phyloP scores from a whole-genome alignment of 2,329 filamentous ascomycete species.

The Allantophomopsis cytisporea region DNA sequence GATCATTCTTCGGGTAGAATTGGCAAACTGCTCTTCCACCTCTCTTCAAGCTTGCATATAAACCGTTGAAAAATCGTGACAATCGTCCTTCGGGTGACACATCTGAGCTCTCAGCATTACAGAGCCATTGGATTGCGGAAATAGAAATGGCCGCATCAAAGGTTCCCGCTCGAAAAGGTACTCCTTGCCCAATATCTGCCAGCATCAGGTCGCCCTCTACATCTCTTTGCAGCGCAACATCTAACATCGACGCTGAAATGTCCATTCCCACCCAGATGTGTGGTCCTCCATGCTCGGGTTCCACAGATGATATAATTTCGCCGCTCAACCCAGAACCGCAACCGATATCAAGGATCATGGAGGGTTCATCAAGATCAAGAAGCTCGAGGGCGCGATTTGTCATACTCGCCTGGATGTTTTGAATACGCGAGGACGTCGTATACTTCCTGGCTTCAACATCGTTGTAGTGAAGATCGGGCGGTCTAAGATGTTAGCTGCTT shows the following conservation, averaged over 20 bases:
- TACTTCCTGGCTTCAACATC: slow-evolving; percentile 94
- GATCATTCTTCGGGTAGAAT: slow-evolving; percentile 94
- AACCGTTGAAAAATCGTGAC: slow-evolving; percentile 77
- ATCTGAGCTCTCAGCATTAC: slow-evolving; percentile 83
- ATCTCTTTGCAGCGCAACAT: slow-evolving; percentile 79
- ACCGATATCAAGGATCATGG: slow-evolving; percentile 89
- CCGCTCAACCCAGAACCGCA: slow-evolving; percentile 91
- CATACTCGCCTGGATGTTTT: slow-evolving; percentile 91
- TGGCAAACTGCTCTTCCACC: slow-evolving; percentile 90
- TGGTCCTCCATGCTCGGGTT: slow-evolving; percentile 60
- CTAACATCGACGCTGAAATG: slow-evolving; percentile 91
- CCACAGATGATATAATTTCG: slow-evolving; percentile 72
- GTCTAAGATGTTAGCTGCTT: slow-evolving; percentile 34
- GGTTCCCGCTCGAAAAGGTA: slow-evolving; percentile 81
- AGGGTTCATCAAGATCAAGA: slow-evolving; percentile 66
- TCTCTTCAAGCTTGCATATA: slow-evolving; percentile 73
- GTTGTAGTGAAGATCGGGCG: slow-evolving; percentile 95
- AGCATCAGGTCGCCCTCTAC: slow-evolving; percentile 90
- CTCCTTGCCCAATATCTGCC: slow-evolving; percentile 87
- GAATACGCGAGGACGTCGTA: slow-evolving; percentile 89
- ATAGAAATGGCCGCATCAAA: slow-evolving; percentile 96
- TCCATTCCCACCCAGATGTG: slow-evolving; percentile 98
- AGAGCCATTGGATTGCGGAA: slow-evolving; percentile 95
- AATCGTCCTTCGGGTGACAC: slow-evolving; percentile 69
- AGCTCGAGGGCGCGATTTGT: slow-evolving; percentile 86